Base-by-base conservation (phyloP, 352 stramenopile species). In the Phytophthora capsici region DNA sequence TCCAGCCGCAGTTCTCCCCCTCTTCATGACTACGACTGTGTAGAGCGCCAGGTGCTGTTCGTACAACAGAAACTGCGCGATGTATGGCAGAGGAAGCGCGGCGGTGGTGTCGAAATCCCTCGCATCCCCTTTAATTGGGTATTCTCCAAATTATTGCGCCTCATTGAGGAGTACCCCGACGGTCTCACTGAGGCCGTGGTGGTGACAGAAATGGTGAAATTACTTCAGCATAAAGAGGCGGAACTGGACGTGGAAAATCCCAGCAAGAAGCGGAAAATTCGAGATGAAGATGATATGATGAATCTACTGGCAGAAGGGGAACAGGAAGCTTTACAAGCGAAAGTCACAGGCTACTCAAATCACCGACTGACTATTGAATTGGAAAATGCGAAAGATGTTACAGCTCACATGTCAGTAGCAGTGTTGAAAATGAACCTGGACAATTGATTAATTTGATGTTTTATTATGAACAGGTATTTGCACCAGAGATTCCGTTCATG, bases 91-190 rank as follows among this genome's bases (percentile, higher is more conserved):
- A 47, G 58, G 12, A 81, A 86, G 57, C 56, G 77, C 26, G 62
- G 37, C 13, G 40, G 32, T 13, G 38, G 38, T 19, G 48, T 17
- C 17, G 49, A 80, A 4, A 28, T 51, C 6, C 50, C 69, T 3
- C 19, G 17, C 12, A 52, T 89, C 7, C 75, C 82, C 4, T 91
- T 81, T 22, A 71, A 70, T 30, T 91, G 82, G 82, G 77, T 88
- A 22, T 63, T 89, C 34, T 77, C 80, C 22, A 81, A 81, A 63
- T 54, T 88, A 3, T 47, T 93, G 47, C 72, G 69, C 0, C 48
- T 93, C 10, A 54, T 89, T 14, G 77, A 85, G 49, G 79, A 82
- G 51, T 91, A 91, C 57, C 85, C 85, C 1, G 80, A 88, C 60
- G 85, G 85, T 16, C 49, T 93, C 5, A 91, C 85, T 0, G 75